These are phyloP conservation scores for Zymoseptoria tritici DNA, from an alignment of 2,329 filamentous ascomycete species.

Conservation along the genomic window DNA sequence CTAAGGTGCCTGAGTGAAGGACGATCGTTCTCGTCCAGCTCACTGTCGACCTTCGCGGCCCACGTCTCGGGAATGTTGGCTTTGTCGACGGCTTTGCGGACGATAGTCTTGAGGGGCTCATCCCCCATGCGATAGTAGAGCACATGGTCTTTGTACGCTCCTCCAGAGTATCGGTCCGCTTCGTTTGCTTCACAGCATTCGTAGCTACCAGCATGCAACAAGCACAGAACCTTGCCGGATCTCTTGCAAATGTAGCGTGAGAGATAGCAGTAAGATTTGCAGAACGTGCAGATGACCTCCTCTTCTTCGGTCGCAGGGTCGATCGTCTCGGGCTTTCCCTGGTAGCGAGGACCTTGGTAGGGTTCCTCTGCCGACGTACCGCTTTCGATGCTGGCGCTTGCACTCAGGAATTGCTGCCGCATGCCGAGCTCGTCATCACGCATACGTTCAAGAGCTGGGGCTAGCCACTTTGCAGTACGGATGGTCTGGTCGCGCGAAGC, in stretches of 20 bases:
- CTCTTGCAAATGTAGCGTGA: constrained; percentile 82
- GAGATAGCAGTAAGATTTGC: constrained; percentile 86
- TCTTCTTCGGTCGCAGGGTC: constrained; percentile 78
- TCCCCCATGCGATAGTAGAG: constrained; percentile 72
- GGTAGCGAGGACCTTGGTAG: constrained; percentile 32
- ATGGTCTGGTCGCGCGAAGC: constrained; percentile 73
- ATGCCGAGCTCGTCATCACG: constrained; percentile 63
- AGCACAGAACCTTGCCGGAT: constrained; percentile 73
- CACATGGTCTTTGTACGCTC: constrained; percentile 52
- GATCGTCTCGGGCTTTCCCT: constrained; percentile 48
- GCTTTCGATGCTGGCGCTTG: constrained; percentile 38
- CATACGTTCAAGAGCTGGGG: constrained; percentile 75
- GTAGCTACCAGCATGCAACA: constrained; percentile 70
- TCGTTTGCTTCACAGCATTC: constrained; percentile 70
- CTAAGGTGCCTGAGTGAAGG: constrained; percentile 83
- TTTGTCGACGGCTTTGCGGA: constrained; percentile 76
- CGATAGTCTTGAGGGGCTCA: constrained; percentile 57
- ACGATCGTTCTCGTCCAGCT: constrained; percentile 73
- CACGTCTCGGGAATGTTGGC: constrained; percentile 78
- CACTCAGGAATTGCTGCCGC: constrained; percentile 60
- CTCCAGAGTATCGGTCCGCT: constrained; percentile 54
- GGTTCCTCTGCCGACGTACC: constrained; percentile 26
- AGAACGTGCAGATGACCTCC: constrained; percentile 84
- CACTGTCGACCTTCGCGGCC: constrained; percentile 80
- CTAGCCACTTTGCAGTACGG: constrained; percentile 89